These are phyloP conservation scores for Tricholoma matsutake DNA, from an alignment of 768 basidiomycete species.

Conservation along the genomic window DNA sequence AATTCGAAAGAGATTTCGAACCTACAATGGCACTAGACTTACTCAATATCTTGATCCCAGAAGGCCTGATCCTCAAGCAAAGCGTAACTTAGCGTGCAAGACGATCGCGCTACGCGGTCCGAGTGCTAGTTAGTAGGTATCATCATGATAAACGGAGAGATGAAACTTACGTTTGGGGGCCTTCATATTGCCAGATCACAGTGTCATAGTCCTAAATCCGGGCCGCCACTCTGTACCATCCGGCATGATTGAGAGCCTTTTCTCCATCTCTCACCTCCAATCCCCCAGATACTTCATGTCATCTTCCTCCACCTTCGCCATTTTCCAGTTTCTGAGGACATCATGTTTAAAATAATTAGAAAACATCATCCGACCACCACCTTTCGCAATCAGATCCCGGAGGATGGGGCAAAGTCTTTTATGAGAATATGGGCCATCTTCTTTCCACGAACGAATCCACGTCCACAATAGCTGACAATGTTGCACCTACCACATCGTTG, in stretches of 20 bases:
- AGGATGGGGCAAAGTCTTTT: conserved; percentile 9
- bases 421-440: conserved; percentile 7
- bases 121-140: neutral
- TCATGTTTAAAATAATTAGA: neutral
- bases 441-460: conserved; percentile 9
- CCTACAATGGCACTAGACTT: neutral
- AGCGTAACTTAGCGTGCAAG: conserved; percentile 13
- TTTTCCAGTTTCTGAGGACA: conserved; percentile 6
- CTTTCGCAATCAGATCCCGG: conserved; percentile 1
- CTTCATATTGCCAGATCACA: conserved; percentile 9
- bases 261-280: conserved; percentile 1
- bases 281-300: conserved; percentile 8
- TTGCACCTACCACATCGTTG: conserved; percentile 8
- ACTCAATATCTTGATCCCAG: conserved; percentile 5
- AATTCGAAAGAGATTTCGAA: too few relatives aligned
- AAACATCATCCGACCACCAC: neutral
- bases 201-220: conserved; percentile 13
- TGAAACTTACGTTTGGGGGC: conserved; percentile 8
- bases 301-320: conserved; percentile 5
- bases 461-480: conserved; percentile 8
- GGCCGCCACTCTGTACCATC: conserved; percentile 11
- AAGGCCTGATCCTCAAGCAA: conserved; percentile 8
- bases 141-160: neutral
- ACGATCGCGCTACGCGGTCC: neutral
- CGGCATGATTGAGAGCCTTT: neutral